Conservation (phyloP, 495 filamentous ascomycete species). For the Podospora bellae-mahoneyi region DNA sequence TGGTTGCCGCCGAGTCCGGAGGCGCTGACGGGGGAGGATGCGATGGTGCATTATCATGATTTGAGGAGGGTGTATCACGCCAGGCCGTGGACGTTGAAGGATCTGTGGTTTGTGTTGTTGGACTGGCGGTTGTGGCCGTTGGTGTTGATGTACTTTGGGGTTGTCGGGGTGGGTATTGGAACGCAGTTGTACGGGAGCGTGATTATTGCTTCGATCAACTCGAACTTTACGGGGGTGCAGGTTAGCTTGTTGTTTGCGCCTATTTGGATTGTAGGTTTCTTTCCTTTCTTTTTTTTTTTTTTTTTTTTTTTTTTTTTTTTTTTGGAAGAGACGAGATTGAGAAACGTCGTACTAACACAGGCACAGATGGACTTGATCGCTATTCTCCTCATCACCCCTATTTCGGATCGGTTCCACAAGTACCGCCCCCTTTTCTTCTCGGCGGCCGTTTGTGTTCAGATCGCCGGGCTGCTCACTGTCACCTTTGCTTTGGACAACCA, state of each 20-base stretch:
- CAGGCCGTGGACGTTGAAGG: conserved; percentile 63
- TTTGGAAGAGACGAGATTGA: neutral
- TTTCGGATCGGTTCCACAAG: conserved; percentile 83
- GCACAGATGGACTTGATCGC: conserved; percentile 77
- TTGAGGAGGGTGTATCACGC: conserved; percentile 74
- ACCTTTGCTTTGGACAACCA: conserved; percentile 70
- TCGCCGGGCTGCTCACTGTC: conserved; percentile 72
- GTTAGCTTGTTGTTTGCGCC: conserved; percentile 81
- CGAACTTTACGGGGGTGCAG: conserved; percentile 65
- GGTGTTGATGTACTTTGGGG: conserved; percentile 88
- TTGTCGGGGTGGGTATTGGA: conserved; percentile 87
- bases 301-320: conserved; percentile 2
- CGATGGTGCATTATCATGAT: conserved; percentile 78
- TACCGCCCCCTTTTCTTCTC: conserved; percentile 83
- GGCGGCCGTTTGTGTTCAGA: conserved; percentile 69
- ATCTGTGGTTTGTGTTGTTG: conserved; percentile 63
- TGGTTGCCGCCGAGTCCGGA: conserved; percentile 65
- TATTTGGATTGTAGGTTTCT: conserved; percentile 75
- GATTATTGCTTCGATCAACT: conserved; percentile 77
- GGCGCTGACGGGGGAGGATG: conserved; percentile 73
- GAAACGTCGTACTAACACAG: neutral
- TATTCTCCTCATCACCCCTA: conserved; percentile 78
- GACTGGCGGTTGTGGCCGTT: conserved; percentile 89
- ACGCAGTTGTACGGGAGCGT: conserved; percentile 82
- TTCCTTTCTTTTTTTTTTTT: neutral